These are phyloP conservation scores for Licmophora abbreviata DNA, from an alignment of 108 stramenopile species.

Conservation along the genomic window DNA sequence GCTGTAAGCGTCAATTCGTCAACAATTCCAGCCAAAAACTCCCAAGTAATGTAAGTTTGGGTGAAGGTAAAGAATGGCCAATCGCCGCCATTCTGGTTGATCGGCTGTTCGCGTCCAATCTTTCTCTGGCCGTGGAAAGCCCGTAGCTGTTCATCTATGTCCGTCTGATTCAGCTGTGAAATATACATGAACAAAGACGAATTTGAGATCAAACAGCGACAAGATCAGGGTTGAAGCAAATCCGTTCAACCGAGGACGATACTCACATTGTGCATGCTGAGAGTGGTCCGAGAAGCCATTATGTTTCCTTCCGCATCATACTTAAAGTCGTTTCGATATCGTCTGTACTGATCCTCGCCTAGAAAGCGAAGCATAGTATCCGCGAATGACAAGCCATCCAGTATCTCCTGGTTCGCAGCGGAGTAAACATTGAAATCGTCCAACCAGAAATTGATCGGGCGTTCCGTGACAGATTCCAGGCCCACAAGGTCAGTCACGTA, in stretches of 20 bases:
- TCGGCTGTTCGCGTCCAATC: too few species aligned
- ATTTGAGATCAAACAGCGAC: too few species aligned
- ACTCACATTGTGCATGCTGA: constrained; percentile 14
- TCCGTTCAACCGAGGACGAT: too few species aligned
- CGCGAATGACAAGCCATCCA: constrained; percentile 4
- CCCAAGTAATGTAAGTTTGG: constrained; percentile 13
- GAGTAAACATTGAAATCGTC: constrained; percentile 16
- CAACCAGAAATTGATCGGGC: constrained; percentile 18
- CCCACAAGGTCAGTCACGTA: constrained; percentile 18
- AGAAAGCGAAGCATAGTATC: constrained; percentile 17
- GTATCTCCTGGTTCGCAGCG: neutral
- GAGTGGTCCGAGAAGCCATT: constrained; percentile 3
- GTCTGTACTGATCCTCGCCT: neutral
- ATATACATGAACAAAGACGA: constrained; percentile 8
- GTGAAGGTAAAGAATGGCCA: constrained; percentile 17
- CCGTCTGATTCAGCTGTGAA: constrained; percentile 9
- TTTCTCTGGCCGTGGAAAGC: constrained; percentile 5
- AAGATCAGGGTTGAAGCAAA: too few species aligned
- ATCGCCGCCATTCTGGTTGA: constrained; percentile 9
- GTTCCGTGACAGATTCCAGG: constrained; percentile 7
- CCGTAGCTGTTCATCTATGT: constrained; percentile 6
- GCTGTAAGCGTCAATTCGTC: constrained; percentile 13
- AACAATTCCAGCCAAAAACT: constrained; percentile 6
- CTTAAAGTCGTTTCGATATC: constrained; percentile 13
- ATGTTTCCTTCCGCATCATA: constrained; percentile 9